Percentiles rank a stretch among this genome's conserved stretches.
These are phyloP conservation scores for Globomyces pollinis-pini DNA, from an alignment of 192 early-diverging fungal genomes.

Conservation along the genomic window DNA sequence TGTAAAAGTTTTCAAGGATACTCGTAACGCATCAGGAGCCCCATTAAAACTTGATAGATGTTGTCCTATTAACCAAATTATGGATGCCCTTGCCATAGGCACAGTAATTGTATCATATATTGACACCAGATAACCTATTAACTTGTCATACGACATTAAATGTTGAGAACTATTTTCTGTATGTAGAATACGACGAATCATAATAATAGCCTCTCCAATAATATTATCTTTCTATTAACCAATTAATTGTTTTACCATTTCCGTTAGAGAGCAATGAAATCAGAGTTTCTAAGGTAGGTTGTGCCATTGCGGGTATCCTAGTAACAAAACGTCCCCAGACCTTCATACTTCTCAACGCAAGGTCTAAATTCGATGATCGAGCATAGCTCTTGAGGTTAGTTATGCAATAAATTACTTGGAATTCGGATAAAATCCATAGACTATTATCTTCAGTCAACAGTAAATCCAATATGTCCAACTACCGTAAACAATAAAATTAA, in stretches of 20 bases:
- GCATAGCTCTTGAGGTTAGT: constrained; percentile 61
- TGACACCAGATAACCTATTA: constrained; percentile 43
- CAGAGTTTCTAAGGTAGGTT: constrained; percentile 45
- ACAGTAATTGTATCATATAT: constrained; percentile 55
- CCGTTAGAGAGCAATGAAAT: constrained; percentile 28
- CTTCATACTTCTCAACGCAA: constrained; percentile 60
- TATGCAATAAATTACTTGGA: constrained; percentile 44
- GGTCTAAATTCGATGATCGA: constrained; percentile 52
- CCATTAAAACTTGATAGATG: constrained; percentile 58
- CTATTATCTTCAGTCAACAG: constrained; percentile 65
- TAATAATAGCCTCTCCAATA: constrained; percentile 66
- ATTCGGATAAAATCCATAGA: constrained; percentile 60
- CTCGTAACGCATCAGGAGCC: constrained; percentile 76
- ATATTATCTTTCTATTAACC: constrained; percentile 53
- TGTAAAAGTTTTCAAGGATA: constrained; percentile 53
- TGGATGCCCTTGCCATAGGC: constrained; percentile 70
- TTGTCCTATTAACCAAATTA: constrained; percentile 83
- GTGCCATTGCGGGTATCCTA: constrained; percentile 15
- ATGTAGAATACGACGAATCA: constrained; percentile 64
- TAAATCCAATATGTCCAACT: constrained; percentile 74
- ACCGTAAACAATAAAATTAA: constrained; percentile 24
- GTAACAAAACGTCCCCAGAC: constrained; percentile 17
- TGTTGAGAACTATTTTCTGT: constrained; percentile 14
- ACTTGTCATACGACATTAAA: constrained; percentile 6
- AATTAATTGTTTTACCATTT: constrained; percentile 50